phyloP scores from a whole-genome alignment of 2,329 filamentous ascomycete species.

The Cytospora paraplurivora region DNA sequence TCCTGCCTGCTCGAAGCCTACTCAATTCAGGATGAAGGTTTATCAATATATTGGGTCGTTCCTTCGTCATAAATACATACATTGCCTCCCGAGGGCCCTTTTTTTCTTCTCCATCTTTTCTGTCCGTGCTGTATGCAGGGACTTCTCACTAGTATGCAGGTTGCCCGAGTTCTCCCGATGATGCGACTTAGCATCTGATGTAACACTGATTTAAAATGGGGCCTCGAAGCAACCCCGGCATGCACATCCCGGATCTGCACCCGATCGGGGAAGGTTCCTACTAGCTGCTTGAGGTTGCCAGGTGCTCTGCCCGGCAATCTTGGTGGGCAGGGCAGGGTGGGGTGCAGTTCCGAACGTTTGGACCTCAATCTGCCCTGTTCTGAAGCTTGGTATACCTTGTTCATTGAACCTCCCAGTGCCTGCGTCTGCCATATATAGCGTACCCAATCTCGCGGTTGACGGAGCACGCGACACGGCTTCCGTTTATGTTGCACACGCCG shows the following conservation, averaged over 20 bases:
- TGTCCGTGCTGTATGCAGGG: background rate
- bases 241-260: background rate
- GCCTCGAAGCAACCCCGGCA: background rate
- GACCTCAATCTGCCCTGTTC: too few relatives aligned
- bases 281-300: background rate
- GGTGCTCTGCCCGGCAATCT: background rate
- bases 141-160: conserved; percentile 16
- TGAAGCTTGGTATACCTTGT: background rate
- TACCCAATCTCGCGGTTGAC: background rate
- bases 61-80: background rate
- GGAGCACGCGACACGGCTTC: background rate
- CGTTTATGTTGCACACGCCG: background rate
- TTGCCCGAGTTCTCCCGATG: conserved; percentile 12
- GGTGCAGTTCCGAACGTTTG: too few relatives aligned
- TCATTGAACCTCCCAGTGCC: background rate
- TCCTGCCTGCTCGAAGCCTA: too few relatives aligned
- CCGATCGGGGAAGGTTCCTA: background rate
- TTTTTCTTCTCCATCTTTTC: background rate
- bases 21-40: too few relatives aligned
- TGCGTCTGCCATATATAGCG: background rate
- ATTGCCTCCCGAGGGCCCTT: background rate
- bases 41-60: background rate
- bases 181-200: background rate
- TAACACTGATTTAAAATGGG: background rate
- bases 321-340: background rate